Conservation (phyloP, 768 basidiomycete species). For the Megacollybia marginata region DNA sequence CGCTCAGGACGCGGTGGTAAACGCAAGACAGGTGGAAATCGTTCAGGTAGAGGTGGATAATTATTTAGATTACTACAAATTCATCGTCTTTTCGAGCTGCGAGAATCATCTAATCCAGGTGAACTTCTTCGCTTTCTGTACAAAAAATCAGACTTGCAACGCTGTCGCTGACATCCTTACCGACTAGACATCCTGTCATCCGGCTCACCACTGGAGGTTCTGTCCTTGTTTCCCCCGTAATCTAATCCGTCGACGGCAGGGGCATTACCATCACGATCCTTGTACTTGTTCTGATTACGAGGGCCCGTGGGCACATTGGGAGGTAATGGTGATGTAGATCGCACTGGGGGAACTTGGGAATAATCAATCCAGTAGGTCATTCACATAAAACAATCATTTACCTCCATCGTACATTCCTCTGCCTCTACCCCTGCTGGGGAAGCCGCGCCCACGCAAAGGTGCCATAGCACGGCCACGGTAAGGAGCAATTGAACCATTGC, state of each 20-base stretch:
- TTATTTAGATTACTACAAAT: too few relatives aligned
- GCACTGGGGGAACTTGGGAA: conserved; percentile 30
- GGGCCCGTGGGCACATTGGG: conserved; percentile 86
- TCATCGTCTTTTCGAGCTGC: conserved; percentile 68
- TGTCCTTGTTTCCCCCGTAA: conserved; percentile 61
- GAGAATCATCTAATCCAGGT: conserved; percentile 59
- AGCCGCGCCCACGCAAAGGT: conserved; percentile 35
- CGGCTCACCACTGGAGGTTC: conserved; percentile 60
- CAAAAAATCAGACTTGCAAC: not conserved
- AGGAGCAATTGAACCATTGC: conserved; percentile 25
- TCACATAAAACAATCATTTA: conserved; percentile 15
- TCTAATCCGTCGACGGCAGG: conserved; percentile 86
- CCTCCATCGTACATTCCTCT: conserved; percentile 34
- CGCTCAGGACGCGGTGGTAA: conserved; percentile 47
- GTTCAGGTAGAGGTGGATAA: conserved; percentile 13
- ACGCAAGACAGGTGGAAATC: conserved; percentile 17
- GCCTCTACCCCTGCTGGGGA: conserved; percentile 32
- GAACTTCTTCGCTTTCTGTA: conserved; percentile 68
- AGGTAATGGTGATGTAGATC: conserved; percentile 79
- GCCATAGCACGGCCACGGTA: conserved; percentile 32
- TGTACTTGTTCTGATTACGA: conserved; percentile 84
- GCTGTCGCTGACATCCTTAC: conserved; percentile 24
- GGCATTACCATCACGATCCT: conserved; percentile 79
- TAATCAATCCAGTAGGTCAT: not conserved
- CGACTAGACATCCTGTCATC: conserved; percentile 59